A percentile compares a stretch with the other conserved stretches of the same genome.
Conservation (phyloP, 805 yeast genomes). For the Schwanniomyces polymorphus region DNA sequence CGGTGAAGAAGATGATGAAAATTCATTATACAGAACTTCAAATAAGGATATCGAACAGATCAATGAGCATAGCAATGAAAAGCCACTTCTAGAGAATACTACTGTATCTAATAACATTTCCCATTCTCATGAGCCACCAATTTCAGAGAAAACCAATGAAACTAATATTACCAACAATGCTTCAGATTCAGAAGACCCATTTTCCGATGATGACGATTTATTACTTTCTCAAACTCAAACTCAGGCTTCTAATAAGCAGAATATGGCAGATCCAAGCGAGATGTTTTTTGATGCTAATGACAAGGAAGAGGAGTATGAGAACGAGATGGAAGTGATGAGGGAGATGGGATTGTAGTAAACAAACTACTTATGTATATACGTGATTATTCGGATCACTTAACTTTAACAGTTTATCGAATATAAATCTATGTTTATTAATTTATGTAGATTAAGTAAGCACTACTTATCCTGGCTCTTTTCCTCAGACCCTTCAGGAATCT, state of each 20-base stretch:
- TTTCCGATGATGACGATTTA: slow-evolving; percentile 22
- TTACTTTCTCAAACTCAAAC: neutral
- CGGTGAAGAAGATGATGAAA: slow-evolving; percentile 24
- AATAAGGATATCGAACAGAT: neutral
- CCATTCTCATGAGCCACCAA: no score
- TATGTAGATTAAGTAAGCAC: neutral
- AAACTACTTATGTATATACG: neutral
- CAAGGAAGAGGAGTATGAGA: slow-evolving; percentile 16
- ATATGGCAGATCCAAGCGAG: neutral
- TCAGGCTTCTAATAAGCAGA: neutral
- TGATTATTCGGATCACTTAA: no score
- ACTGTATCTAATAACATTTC: no score
- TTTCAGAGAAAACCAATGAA: neutral
- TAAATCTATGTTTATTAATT: neutral
- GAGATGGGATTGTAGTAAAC: slow-evolving; percentile 29
- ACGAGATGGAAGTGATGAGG: slow-evolving; percentile 37
- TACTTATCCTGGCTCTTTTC: slow-evolving; percentile 10
- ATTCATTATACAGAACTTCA: slow-evolving; percentile 11
- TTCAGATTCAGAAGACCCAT: slow-evolving; percentile 17
- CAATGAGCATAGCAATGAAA: neutral
- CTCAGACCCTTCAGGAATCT: slow-evolving; percentile 28
- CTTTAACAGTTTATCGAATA: neutral
- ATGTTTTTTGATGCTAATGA: slow-evolving; percentile 11
- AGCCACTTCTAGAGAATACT: no score
- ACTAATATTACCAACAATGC: neutral